Evolutionary conservation across 129 eudicot species (phyloP).

Genomic region (Deinandra increscens): DNA sequence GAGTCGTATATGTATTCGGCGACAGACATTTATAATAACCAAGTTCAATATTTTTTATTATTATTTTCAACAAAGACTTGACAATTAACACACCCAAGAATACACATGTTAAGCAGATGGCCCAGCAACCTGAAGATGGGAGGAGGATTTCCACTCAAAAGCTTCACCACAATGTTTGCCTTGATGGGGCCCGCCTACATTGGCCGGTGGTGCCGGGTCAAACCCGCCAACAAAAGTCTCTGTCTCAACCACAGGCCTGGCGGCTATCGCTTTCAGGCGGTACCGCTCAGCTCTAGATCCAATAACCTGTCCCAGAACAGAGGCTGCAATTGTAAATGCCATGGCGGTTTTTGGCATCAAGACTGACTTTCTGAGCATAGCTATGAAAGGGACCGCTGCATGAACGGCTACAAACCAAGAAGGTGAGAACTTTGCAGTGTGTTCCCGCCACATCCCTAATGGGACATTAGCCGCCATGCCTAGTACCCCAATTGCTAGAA

Average conservation of each 20-base stretch:
- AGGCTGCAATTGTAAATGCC: constrained; percentile 96
- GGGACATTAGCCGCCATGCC: constrained; percentile 96
- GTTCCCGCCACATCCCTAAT: constrained; percentile 93
- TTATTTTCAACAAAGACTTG: constrained; percentile 10
- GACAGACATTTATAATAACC: constrained; percentile 19
- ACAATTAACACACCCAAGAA: constrained; percentile 9
- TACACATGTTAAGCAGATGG: constrained; percentile 37
- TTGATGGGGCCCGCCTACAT: constrained; percentile 17
- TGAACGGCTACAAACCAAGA: constrained; percentile 96
- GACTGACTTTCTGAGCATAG: constrained; percentile 79
- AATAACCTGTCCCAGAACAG: constrained; percentile 90
- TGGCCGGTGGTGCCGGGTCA: constrained; percentile 25
- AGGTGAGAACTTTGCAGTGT: constrained; percentile 85
- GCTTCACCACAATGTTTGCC: constrained; percentile 53
- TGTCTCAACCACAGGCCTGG: constrained; percentile 5
- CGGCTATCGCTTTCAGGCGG: constrained; percentile 62
- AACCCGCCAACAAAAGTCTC: constrained; percentile 25
- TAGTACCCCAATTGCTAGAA: constrained; percentile 77
- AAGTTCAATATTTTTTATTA: constrained; percentile 9
- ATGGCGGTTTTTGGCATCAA: constrained; percentile 94
- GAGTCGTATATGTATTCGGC: constrained; percentile 27
- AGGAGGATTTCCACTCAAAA: constrained; percentile 49
- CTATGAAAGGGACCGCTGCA: constrained; percentile 98
- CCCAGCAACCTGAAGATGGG: constrained; percentile 43
- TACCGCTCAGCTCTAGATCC: constrained; percentile 94